Base-by-base conservation (phyloP, 202 grass and related monocot species). In the Saccharum hybrid region DNA sequence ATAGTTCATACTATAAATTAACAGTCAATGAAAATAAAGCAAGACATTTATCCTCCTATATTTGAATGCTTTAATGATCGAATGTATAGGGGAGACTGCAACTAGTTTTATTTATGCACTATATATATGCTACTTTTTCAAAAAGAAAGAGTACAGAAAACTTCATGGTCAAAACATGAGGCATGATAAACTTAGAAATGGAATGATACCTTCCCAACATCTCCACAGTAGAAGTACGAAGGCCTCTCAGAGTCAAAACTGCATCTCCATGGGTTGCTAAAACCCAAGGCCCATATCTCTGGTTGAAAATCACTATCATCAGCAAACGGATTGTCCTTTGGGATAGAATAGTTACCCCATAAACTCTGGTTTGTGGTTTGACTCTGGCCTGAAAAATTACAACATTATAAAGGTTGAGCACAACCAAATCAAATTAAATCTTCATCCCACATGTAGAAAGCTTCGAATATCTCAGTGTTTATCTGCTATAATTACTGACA, bases 321-420 rank as follows among this genome's bases (percentile, higher is more conserved):
- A 26, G 71, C 76, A 51, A 83, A 95, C 10, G 96, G 96, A 65
- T 95, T 98, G 86, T 98, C 96, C 66, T 90, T 93, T 52, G 96
- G 96, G 63, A 93, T 87, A 54, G 87, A 88, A 88, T 95, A 98
- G 63, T 89, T 95, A 77, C 93, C 96, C 96, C 92, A 98, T 37
- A 90, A 85, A 4, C 85, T 94, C 13, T 90, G 85, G 52, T 93
- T 89, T 63, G 41, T 84, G 75, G 77, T 86, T 90, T 82, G 75
- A 73, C 69, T 91, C 65, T 84, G 82, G 33, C 83, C 96, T 98
- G 76, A 45, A 90, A 90, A 85, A 61, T 7, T 49, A 88, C 18
- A 78, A 54, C 0, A 65, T 71, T 42, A 51, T 7, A 79, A 74
- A 39, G 2, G 65, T 28, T 5, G 46, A 74, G 39, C 11, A 68